A percentile compares a stretch with the other conserved stretches of the same genome.
phyloP scores from a whole-genome alignment of 371 early-diverging fungal species.

The Mucor piriformis region DNA sequence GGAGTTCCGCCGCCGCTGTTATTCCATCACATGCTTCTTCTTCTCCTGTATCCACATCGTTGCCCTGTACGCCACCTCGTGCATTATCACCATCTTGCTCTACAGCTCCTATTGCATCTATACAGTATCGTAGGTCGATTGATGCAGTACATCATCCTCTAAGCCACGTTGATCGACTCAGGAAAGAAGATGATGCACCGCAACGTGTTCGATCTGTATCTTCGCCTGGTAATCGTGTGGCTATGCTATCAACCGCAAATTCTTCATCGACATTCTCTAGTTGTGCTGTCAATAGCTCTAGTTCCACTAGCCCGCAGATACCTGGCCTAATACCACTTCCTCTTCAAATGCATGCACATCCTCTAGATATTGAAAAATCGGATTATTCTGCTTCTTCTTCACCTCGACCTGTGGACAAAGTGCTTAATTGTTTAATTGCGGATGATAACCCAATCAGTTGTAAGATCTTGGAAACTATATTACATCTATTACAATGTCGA shows the following conservation, averaged over 20 bases:
- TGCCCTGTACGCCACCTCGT: constrained; percentile 15
- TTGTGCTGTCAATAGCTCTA: not conserved
- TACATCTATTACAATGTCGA: constrained; percentile 71
- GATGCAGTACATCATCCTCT: constrained; percentile 19
- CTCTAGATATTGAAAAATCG: constrained; percentile 4
- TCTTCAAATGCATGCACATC: not conserved
- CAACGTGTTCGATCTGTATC: constrained; percentile 20
- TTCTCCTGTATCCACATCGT: constrained; percentile 4
- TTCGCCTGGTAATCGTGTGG: constrained; percentile 22
- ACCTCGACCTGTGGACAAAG: not conserved
- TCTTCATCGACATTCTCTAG: not conserved
- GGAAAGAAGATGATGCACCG: not conserved
- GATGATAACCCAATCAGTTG: constrained; percentile 91
- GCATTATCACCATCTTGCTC: constrained; percentile 20
- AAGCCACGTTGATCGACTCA: constrained; percentile 13
- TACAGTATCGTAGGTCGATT: constrained; percentile 14
- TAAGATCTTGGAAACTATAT: constrained; percentile 86
- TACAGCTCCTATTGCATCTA: not conserved
- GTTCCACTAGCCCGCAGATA: not conserved
- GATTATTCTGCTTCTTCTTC: not conserved
- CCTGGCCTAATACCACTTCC: not conserved
- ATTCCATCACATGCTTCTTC: not conserved
- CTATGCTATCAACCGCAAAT: not conserved
- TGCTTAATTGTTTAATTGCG: constrained; percentile 67
- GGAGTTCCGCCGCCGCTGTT: not conserved